phyloP scores from a whole-genome alignment of 768 basidiomycete species.

The Tephrocybe sp. region DNA sequence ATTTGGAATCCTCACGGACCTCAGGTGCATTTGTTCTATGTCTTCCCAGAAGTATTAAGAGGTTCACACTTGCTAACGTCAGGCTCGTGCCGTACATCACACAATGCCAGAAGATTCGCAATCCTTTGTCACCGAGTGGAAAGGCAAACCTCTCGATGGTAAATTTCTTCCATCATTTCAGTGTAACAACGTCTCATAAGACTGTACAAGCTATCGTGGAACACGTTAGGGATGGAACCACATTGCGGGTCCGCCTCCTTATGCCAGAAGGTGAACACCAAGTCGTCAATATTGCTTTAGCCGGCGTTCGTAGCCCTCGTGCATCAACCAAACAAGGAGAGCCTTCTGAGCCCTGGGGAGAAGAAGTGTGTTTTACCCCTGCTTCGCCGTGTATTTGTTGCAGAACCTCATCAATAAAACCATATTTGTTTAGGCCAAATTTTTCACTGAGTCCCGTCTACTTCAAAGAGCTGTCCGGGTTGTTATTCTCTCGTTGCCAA shows the following conservation, averaged over 20 bases:
- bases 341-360: constrained; percentile 77
- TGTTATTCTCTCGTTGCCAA: constrained; percentile 77
- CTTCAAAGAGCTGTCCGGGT: constrained; percentile 78
- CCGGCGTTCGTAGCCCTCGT: constrained; percentile 77
- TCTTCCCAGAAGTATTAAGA: neutral
- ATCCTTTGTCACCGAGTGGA: constrained; percentile 87
- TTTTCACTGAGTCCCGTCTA: constrained; percentile 87
- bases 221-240: constrained; percentile 90
- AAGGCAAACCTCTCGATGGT: constrained; percentile 90
- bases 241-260: constrained; percentile 82
- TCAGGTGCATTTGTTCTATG: constrained; percentile 40
- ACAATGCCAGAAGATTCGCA: constrained; percentile 89
- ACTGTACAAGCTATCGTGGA: constrained; percentile 78
- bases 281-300: constrained; percentile 79
- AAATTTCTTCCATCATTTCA: constrained; percentile 9
- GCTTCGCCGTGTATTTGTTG: constrained; percentile 5
- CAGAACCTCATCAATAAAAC: constrained; percentile 17
- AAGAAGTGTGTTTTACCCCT: constrained; percentile 61
- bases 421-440: constrained; percentile 64
- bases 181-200: constrained; percentile 5
- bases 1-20: constrained; percentile 84
- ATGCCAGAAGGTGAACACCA: constrained; percentile 91
- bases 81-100: constrained; percentile 76
- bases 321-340: constrained; percentile 72
- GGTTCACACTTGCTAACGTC: constrained; percentile 9